These are phyloP conservation scores for Termitomyces heimii DNA, from an alignment of 768 basidiomycete genomes.

Conservation along the genomic window DNA sequence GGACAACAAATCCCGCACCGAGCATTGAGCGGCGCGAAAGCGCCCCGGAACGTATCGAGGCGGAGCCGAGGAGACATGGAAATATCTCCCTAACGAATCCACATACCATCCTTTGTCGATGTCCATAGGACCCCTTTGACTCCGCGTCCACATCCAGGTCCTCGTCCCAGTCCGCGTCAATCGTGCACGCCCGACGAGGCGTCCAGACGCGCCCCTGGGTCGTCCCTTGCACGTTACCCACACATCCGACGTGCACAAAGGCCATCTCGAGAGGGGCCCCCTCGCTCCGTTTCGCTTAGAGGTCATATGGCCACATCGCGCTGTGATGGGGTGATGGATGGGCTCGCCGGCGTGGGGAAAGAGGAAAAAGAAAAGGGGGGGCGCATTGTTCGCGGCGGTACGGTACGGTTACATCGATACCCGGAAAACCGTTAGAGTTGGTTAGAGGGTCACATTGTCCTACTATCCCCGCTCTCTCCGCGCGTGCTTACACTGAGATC, in stretches of 20 bases:
- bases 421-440: not conserved
- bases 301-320: not conserved
- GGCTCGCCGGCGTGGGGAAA: too few species aligned
- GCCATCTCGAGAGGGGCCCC: not conserved
- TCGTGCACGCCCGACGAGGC: not conserved
- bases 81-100: too few species aligned
- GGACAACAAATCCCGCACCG: too few species aligned
- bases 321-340: not conserved
- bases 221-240: not conserved
- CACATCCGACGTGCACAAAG: not conserved
- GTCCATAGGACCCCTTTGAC: not conserved
- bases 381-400: not conserved
- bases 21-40: not conserved
- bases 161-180: not conserved
- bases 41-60: not conserved
- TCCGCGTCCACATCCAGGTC: not conserved
- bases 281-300: not conserved
- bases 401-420: not conserved
- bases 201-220: not conserved
- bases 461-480: too few species aligned
- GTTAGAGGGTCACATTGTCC: too few species aligned
- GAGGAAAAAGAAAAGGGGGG: too few species aligned
- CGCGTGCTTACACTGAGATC: too few species aligned
- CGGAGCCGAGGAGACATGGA: too few species aligned
- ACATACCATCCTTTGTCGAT: too few species aligned